Base-by-base conservation (phyloP, 306 rosid species). In the Hippophae gyantsensis region DNA sequence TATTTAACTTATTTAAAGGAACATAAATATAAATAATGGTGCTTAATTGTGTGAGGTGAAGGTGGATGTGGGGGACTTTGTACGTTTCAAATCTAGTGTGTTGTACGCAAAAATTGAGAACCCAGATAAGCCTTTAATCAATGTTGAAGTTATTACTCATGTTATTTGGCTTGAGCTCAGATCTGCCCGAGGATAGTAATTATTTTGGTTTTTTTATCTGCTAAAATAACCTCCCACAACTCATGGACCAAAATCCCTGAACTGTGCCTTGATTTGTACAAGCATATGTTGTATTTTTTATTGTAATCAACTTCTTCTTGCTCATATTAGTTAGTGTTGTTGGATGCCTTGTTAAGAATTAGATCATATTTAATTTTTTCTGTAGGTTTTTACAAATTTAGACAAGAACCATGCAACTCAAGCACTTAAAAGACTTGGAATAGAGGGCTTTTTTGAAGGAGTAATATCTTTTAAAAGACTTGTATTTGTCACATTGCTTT, bases 41-140 rank as follows among this genome's bases (percentile, higher is more conserved):
- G 5, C 40, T 49, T 38, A 10, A 14, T 38, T 40, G 12, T 56
- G 11, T 10, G 40, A 56, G 43, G 54, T 48, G 57, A 84, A 93
- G 95, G 99, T 93, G 79, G 99, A 93, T 45, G 97, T 88, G 12
- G 95, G 99, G 23, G 96, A 92, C 66, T 92, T 92, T 80, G 67
- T 88, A 72, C 92, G 97, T 54, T 81, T 88, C 74, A 84, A 79
- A 68, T 93, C 99, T 2, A 86, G 95, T 52, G 89, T 93, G 42
- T 72, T 92, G 40, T 88, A 83, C 86, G 86, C 95, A 1, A 88
- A 86, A 74, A 63, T 65, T 43, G 80, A 85, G 14, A 74, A 88
- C 60, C 86, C 86, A 2, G 90, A 88, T 73, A 84, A 83, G 67
- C 99, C 99, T 61, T 82, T 85, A 13, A 88, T 92, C 80, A 83